Base-by-base conservation (phyloP, 202 grass and related monocot genomes). In the Saccharum hybrid region DNA sequence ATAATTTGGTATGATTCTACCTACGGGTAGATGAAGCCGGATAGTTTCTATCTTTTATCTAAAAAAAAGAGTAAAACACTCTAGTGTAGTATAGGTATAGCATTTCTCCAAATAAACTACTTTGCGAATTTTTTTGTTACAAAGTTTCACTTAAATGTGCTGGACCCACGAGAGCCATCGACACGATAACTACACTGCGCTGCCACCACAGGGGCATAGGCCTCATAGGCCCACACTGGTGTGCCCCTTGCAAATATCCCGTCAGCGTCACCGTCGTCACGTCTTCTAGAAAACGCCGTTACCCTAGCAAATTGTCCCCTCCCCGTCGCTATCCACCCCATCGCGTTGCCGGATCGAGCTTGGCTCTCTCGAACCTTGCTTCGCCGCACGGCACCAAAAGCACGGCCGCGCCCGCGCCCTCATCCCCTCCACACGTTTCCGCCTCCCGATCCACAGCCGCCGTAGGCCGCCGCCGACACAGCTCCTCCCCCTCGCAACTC, bases 341-440 rank as follows among this genome's bases (percentile, higher is more conserved):
- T 51, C 64, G 46, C 54, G 64, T 76, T 68, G 57, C 74, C 49
- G 88, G 79, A 82, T 86, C 51, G 59, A 82, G 65, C 26, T 78
- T 41, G 43, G 56, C 22, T 30, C 30, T 89, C 88, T 81, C 51
- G 45, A 78, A 72, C 88, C 83, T 82, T 83, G 46, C 67, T 52
- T 83, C 79, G 68, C 74, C 79, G 88, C 88, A 73, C 83, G 78
- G 66, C 83, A 82, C 77, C 46, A 78, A 67, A 77, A 56, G 68
- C 84, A 28, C 18, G 43, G 76, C 45, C 70, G 59, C 42, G 70
- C 43, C 45, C 68, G 43, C 41, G 71, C 36, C 36, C 69, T 38
- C 37, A 63, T 63, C 76, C 73, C 73, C 61, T 83, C 83, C 88
- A 83, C 84, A 90, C 88, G 88, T 83, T 82, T 83, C 8, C 61